Conservation (phyloP, 148 eudicot species). For the Agrostemma githago region DNA sequence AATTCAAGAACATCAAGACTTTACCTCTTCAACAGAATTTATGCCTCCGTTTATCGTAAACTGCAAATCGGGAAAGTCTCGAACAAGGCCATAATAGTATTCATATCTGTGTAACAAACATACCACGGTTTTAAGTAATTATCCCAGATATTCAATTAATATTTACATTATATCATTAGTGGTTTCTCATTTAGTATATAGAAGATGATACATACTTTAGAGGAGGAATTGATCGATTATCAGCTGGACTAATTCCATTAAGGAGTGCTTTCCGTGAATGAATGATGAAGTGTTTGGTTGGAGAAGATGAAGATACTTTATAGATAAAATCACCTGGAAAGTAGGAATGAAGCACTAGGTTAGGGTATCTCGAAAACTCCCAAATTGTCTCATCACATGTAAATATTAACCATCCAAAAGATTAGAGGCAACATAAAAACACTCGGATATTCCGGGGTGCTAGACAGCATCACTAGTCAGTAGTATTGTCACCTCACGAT, state of each 20-base stretch:
- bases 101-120: constrained; percentile 64
- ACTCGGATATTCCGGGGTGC: not conserved
- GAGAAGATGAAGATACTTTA: constrained; percentile 92
- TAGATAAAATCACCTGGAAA: constrained; percentile 87
- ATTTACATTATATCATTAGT: not conserved
- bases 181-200: too few relatives aligned
- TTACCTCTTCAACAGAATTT: constrained; percentile 77
- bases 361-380: not conserved
- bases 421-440: not conserved
- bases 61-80: constrained; percentile 88
- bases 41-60: constrained; percentile 97
- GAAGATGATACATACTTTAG: constrained; percentile 54
- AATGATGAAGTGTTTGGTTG: constrained; percentile 87
- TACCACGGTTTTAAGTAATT: not conserved
- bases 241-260: constrained; percentile 95
- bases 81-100: constrained; percentile 77
- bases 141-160: not conserved
- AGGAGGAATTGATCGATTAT: constrained; percentile 87
- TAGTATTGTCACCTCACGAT: not conserved
- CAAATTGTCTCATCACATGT: not conserved
- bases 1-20: not conserved
- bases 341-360: constrained; percentile 6
- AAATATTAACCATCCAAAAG: constrained; percentile 6
- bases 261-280: constrained; percentile 96
- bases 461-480: not conserved